Evolutionary conservation across 225 moss, liverwort and hornwort genomes (phyloP), one percentile per base, ranked within the genome.

Genomic region (Sphagnum tenellum): DNA sequence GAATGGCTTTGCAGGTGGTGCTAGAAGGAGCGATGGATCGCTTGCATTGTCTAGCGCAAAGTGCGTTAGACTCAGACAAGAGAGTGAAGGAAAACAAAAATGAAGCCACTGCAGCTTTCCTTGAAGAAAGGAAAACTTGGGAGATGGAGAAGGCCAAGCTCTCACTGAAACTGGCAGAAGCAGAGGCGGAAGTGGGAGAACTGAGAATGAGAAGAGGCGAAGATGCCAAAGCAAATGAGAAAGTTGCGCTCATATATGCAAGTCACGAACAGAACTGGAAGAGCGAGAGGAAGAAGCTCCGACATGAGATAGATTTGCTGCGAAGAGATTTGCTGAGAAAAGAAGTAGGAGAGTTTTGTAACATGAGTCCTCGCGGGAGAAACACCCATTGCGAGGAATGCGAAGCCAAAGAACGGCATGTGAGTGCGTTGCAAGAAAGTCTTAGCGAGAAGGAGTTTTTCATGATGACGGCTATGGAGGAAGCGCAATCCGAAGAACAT

Each of bases 181-280:
- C 73, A 12, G 79, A 76, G 64, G 65, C 56, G 5, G 79, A 80
- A 52, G 64, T 70, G 2, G 12, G 1, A 1, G 76, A 73, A 47
- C 46, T 80, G 6, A 76, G 72, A 9, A 61, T 29, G 44, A 65
- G 67, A 8, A 67, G 76, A 58, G 67, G 29, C 8, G 79, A 80
- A 61, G 76, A 80, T 65, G 70, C 76, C 4, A 80, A 76, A 70
- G 76, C 73, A 2, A 76, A 76, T 63, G 79, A 80, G 75, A 80
- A 80, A 62, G 79, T 80, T 61, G 79, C 70, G 14, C 73, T 75
- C 5, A 80, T 76, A n/a, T 73, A 80, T 51, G 73, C 79, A 45
- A 64, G 66, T 64, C 73, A 76, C 51, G 79, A 80, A 53, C 76
- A 73, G 49, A 70, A 69, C 48, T 80, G 66, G 66, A 80, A 71